Evolutionary conservation across 768 basidiomycete species (phyloP), one percentile per base, ranked within the genome.

Genomic region (Brasilioporus rufonigricans): DNA sequence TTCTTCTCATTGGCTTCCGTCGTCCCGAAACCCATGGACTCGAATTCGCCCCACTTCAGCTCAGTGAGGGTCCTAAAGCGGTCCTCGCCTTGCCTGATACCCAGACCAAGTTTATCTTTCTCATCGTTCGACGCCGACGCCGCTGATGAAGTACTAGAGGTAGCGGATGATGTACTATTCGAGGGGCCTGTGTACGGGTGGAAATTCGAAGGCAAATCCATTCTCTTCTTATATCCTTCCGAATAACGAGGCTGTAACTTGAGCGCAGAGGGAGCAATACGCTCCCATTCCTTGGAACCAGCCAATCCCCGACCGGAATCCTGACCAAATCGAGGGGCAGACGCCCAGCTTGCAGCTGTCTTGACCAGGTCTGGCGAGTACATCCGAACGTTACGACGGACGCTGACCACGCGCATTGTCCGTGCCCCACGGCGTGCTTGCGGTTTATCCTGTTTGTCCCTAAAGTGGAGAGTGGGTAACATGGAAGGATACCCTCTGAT

Each of bases 11-110:
- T 72, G 1, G 56, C 65, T 26, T 73, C 80, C 29, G 78, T 65
- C 16, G 74, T 75, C 8, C 82, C 81, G 58, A 98, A 97, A 0
- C 94, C 94, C 71, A 84, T 78, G 36, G 79, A 73, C 76, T 95
- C 92, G 64, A 97, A 98, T 66, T 90, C 86, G 8, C 92, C 92
- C 94, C 94, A 97, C 64, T 86, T 89, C 58, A 94, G 73, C 54
- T 96, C 91, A 0, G 92, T 89, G 60, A 95, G 66, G 56, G 83
- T 91, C 51, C 85, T 79, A 72, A 91, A 96, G 12, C 85, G 78
- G 52, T 87, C 88, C 57, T 87, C 87, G 13, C 79, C 78, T 38
- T 77, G 73, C 39, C 77, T 74, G 11, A 53, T 65, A 9, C 73
- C 75, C 50, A 61, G 61, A 27, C 65, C 73, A 13, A 46, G 59